Conservation (phyloP, 495 filamentous ascomycete genomes). For the Neurospora pannonica region DNA sequence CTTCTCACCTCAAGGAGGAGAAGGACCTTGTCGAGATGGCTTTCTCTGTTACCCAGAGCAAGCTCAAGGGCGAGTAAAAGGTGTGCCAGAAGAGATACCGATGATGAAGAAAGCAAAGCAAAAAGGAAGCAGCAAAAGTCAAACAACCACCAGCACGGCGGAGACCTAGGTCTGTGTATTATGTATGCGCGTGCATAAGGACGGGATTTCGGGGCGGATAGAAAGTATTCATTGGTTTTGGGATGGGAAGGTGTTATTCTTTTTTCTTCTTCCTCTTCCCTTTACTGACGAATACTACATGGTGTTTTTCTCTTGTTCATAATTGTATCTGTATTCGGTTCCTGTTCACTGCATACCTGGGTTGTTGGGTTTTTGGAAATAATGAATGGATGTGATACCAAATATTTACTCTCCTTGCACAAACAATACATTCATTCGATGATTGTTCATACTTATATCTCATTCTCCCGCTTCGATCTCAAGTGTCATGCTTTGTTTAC, state of each 20-base stretch:
- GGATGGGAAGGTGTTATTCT: not conserved
- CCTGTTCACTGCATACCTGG: not conserved
- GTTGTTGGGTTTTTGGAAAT: not conserved
- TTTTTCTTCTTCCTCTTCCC: not conserved
- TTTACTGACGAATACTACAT: not conserved
- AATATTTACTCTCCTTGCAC: not conserved
- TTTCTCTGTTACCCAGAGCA: slow-evolving; percentile 51
- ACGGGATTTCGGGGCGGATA: not conserved
- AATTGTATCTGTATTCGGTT: not conserved
- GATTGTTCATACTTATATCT: not conserved
- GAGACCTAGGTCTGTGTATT: not conserved
- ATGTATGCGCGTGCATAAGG: not conserved
- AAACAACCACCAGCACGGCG: not conserved
- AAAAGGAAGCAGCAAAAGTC: not conserved
- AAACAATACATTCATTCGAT: not conserved
- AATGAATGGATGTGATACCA: slow-evolving; percentile 1
- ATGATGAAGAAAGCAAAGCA: not conserved
- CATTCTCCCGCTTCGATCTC: not conserved
- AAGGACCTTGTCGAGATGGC: slow-evolving; percentile 75
- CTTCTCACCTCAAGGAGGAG: slow-evolving; percentile 86
- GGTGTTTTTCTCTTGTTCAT: not conserved
- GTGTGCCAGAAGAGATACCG: not conserved
- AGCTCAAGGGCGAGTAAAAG: slow-evolving; percentile 60
- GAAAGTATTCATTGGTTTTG: not conserved
- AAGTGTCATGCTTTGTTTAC: not conserved